Evolutionary conservation across 305 asterid species (phyloP).

Genomic region (Fraxinus xanthoxyloides): DNA sequence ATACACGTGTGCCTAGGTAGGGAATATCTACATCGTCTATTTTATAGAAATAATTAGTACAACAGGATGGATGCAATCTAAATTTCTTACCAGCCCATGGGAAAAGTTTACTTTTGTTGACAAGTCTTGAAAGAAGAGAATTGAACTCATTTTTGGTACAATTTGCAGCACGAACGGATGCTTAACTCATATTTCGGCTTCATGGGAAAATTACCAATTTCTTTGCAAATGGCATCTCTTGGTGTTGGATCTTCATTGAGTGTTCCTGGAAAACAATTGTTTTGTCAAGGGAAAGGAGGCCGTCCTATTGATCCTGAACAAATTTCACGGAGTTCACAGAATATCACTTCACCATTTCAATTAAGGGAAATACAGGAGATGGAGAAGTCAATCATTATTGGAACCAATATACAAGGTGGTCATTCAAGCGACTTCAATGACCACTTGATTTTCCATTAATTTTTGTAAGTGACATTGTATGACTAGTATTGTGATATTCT

Average conservation of each 20-base stretch:
- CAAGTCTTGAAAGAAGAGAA: no score
- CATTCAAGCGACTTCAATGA: no score
- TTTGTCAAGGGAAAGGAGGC: slow-evolving; percentile 19
- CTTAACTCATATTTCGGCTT: slow-evolving; percentile 32
- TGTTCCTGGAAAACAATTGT: slow-evolving; percentile 17
- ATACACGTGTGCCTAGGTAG: no score
- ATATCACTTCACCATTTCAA: slow-evolving; percentile 10
- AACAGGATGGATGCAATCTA: no score
- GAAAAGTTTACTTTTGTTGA: no score
- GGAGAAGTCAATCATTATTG: slow-evolving; percentile 37
- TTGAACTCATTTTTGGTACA: not conserved
- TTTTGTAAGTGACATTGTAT: slow-evolving; percentile 53
- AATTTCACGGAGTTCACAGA: slow-evolving; percentile 14
- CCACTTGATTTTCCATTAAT: no score
- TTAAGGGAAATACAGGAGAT: slow-evolving; percentile 28
- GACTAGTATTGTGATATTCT: slow-evolving; percentile 19
- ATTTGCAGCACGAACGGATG: slow-evolving; percentile 41
- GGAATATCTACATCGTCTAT: no score
- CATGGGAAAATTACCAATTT: slow-evolving; percentile 26
- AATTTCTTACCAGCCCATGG: no score
- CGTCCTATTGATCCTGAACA: slow-evolving; percentile 22
- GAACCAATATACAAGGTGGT: slow-evolving; percentile 20
- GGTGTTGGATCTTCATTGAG: slow-evolving; percentile 16
- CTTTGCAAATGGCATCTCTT: slow-evolving; percentile 12
- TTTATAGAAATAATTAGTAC: no score